Conservation (phyloP, 2,329 filamentous ascomycete species). For the Trichoderma asperellum region DNA sequence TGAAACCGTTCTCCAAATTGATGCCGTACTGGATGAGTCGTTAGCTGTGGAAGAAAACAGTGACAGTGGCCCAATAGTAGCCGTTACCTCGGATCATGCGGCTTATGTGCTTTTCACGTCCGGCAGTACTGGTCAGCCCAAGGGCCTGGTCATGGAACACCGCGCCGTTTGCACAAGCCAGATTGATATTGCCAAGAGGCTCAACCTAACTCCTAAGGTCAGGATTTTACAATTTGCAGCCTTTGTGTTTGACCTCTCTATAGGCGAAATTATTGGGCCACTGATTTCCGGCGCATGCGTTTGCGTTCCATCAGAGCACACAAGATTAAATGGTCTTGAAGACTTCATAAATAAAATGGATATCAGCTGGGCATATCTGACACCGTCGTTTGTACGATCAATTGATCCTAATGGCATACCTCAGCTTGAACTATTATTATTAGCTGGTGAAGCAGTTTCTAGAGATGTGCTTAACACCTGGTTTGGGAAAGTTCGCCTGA, state of each 20-base stretch:
- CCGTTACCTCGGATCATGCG: neutral
- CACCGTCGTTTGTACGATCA: constrained; percentile 8
- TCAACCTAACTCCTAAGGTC: neutral
- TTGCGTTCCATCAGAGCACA: constrained; percentile 31
- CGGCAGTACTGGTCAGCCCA: neutral
- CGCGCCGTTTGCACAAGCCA: constrained; percentile 16
- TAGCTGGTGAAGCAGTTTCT: constrained; percentile 25
- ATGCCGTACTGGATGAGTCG: neutral
- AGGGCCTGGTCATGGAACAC: constrained; percentile 24
- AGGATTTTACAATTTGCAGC: constrained; percentile 29
- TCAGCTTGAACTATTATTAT: constrained; percentile 4
- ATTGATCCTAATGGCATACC: constrained; percentile 6
- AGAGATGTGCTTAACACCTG: constrained; percentile 2
- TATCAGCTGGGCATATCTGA: constrained; percentile 16
- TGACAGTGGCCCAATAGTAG: neutral
- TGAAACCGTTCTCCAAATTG: constrained; percentile 16
- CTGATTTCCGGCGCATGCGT: constrained; percentile 30
- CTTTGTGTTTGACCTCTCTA: constrained; percentile 29
- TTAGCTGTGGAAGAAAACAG: neutral
- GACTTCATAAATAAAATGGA: constrained; percentile 1
- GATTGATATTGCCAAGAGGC: constrained; percentile 1
- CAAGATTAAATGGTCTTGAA: constrained; percentile 26
- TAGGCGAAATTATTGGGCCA: constrained; percentile 27
- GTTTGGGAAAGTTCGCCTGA: constrained; percentile 38
- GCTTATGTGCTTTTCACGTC: constrained; percentile 19